Base-by-base conservation (phyloP, 768 basidiomycete species). In the Leccinum ochraceum region DNA sequence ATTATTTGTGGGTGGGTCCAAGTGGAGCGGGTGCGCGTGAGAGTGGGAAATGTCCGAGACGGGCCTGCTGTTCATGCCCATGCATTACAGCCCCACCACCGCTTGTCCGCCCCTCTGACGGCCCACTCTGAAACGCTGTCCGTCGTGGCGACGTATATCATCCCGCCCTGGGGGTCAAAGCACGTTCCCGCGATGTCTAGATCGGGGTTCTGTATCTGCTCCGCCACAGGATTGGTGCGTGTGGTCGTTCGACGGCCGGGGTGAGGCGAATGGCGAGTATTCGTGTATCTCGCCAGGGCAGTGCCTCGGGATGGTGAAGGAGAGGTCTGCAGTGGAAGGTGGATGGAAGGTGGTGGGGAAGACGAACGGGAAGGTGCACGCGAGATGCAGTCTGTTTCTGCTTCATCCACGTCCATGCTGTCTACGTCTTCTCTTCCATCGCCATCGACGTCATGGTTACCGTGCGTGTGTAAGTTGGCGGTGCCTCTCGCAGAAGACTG, bases 91-190 rank as follows among this genome's bases (percentile, higher is more conserved):
- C 79, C 75, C 86, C 87, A 91, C 88, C 88, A 92, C 54, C 83
- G 77, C 78, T 88, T 89, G 63, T 87, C 87, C 14, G 85, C 83
- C 5, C 87, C 88, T 22, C 83, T 78, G 56, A 95, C 78, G 49
- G 81, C 78, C 89, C 90, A 95, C 71, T 94, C 92, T 7, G 86
- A 87, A 26, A 95, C 78, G 39, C 86, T 85, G 60, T 78, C 71
- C 60, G 82, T 81, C 57, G 84, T 83, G 22, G 86, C 90, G 14
- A 85, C 86, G 67, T 92, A 92, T 32, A 92, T 67, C 70, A 79
- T 83, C 62, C 81, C 79, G 2, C 90, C 90, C 6, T 73, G 74
- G 17, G 88, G 89, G 70, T 91, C 90, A 64, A 91, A 92, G 62
- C 86, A 90, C 42, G 83, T 77, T 13, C 90, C 90, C 3, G 89